These are phyloP conservation scores for Colletotrichum agaves DNA, from an alignment of 2,329 filamentous ascomycete genomes.

Conservation along the genomic window DNA sequence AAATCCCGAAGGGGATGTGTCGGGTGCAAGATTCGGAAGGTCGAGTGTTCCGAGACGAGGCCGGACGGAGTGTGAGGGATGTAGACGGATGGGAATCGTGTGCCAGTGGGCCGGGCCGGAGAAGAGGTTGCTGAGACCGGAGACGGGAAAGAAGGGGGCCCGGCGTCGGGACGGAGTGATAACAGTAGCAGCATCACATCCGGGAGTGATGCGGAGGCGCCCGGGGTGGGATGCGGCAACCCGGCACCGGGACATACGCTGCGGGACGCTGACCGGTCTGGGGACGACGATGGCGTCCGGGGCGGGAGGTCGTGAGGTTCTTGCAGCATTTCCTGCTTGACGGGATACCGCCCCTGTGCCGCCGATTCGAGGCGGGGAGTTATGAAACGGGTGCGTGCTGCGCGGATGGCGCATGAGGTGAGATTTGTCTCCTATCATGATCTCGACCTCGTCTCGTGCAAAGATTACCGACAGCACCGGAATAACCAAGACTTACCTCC, in stretches of 20 bases:
- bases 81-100: slow-evolving; percentile 47
- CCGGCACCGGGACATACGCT: no score
- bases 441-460: no score
- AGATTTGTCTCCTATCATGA: background rate
- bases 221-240: background rate
- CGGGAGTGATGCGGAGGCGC: background rate
- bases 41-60: slow-evolving; percentile 55
- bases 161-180: no score
- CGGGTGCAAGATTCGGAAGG: slow-evolving; percentile 51
- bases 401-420: slow-evolving; percentile 51
- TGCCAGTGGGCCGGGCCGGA: slow-evolving; percentile 49
- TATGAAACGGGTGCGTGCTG: slow-evolving; percentile 53
- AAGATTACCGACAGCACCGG: background rate
- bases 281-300: slow-evolving; percentile 44
- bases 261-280: no score
- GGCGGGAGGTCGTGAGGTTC: slow-evolving; percentile 58
- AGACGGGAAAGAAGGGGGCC: background rate
- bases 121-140: slow-evolving; percentile 24
- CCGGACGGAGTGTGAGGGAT: slow-evolving; percentile 51
- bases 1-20: slow-evolving; percentile 48
- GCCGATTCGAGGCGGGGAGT: slow-evolving; percentile 48
- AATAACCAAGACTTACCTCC: slow-evolving; percentile 53
- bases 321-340: slow-evolving; percentile 63
- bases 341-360: slow-evolving; percentile 54
- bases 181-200: background rate